Base-by-base conservation (phyloP, 2,329 filamentous ascomycete genomes). In the Lasiodiplodia sp. region DNA sequence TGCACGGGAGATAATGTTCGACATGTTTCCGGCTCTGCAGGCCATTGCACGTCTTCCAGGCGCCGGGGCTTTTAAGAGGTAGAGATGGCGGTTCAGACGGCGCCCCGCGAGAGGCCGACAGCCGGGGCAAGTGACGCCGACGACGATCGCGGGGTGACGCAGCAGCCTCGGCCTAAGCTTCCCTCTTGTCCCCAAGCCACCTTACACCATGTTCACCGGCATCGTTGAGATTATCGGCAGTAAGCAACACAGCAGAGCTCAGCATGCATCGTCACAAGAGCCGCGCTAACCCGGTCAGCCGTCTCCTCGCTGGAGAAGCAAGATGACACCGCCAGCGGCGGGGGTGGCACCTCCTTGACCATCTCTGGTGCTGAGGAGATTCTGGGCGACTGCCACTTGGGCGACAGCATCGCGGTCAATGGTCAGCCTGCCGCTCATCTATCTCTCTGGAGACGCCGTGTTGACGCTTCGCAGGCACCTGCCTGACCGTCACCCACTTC, bases 401-500 rank as follows among this genome's bases (percentile, higher is more conserved):
- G 96, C 72, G 96, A 99, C 85, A 96, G 92, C 78, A 98, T 99
- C 79, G 89, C 91, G 78, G 88, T 99, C 79, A 99, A 99, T 83
- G 96, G 96, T 82, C 47, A 52, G 66, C 57, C 34, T 21, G 8
- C 12, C 6, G 10, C 3, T 21, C 34, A 16, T 18, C 25, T 12
- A 4, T 49, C 56, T 37, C 66, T 37, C 56, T 38, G 23, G 25
- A 53, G 53, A 31, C 16, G 16, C 18, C 52, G 31, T 52, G 60
- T 64, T 64, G 60, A 64, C 60, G 60, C 47, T 64, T 52, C 28
- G 18, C 70, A 87, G 85, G 86, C 77, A 94, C 94, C 76, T 99
- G 96, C 80, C 88, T 99, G 65, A 99, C 96, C 14, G 92, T 98
- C 68, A 97, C 91, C n/a, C 83, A 86, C 70, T 91, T 93, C 79